Evolutionary conservation across 768 basidiomycete species (phyloP), one percentile per base, ranked within the genome.

Genomic region (Trichaptum fuscoviolaceum): DNA sequence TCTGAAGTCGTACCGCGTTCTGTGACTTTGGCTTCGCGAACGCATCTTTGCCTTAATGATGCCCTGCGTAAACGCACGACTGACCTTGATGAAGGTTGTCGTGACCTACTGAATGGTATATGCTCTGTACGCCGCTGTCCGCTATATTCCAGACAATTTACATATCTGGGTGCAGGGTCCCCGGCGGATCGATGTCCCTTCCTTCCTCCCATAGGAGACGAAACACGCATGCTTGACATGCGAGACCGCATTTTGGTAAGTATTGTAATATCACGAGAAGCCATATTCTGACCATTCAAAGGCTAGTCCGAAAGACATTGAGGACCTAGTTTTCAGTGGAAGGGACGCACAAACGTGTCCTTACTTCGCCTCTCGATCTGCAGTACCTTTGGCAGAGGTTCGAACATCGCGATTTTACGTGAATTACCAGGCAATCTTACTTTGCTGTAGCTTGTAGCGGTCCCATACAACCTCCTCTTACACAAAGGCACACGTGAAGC

Each of bases 221-320:
- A 92, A 69, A 77, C 77, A 10, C 80, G 78, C 57, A 87, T 97
- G 83, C 78, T 92, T 17, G 92, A 95, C 70, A 86, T 96, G 68
- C 83, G 94, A 63, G 96, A 97, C 74, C 89, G 94, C 73, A 88
- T 96, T 30, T 77, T 97, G 71, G 95, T 91, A 72, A 64, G 81
- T 76, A 24, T 30, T 30, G 30, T 8, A 30, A 58, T 65, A 42
- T 42, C n/a, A 64, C 57, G 42, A 18, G 2, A 69, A 34, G 23
- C 64, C 62, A 57, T 35, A 61, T 5, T 5, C 59, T 64, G 26
- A 63, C 63, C 7, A 23, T 23, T 66, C 18, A 24, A 64, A 96
- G 95, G 92, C 95, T 0, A 82, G 84, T 1, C 92, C 95, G 0
- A 93, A 93, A 74, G 96, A 97, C 69, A 97, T 99, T 5, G 96